Conservation (phyloP, 1,284 basidiomycete genomes). For the Sanghuangporus weigelae region DNA sequence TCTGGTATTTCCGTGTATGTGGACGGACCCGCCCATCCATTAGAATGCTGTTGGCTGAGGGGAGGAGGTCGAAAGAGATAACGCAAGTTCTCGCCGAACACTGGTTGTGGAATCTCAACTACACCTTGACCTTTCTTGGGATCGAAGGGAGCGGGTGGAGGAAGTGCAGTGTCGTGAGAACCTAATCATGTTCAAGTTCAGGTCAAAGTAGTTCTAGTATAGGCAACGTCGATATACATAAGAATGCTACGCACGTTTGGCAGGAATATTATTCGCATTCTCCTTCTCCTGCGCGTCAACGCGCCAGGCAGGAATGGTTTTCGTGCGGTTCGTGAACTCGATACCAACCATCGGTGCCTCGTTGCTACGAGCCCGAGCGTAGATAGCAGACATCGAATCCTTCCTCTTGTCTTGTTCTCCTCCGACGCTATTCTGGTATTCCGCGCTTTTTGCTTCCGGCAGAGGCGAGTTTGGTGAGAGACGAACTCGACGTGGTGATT, state of each 20-base stretch:
- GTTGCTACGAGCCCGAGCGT: conserved; percentile 14
- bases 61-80: conserved; percentile 17
- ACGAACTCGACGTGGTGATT: conserved; percentile 7
- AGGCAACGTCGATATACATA: neutral
- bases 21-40: conserved; percentile 5
- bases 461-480: neutral
- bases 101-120: neutral
- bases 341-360: conserved; percentile 17
- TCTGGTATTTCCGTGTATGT: conserved; percentile 9
- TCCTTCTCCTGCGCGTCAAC: conserved; percentile 5
- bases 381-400: conserved; percentile 9
- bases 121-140: conserved; percentile 10
- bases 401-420: neutral
- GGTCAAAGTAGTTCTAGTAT: neutral
- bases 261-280: neutral
- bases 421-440: no score
- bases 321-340: conserved; percentile 17
- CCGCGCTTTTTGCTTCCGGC: neutral
- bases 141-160: conserved; percentile 17
- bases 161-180: conserved; percentile 15
- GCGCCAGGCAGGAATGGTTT: conserved; percentile 16
- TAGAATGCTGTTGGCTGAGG: neutral
- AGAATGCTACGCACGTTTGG: conserved; percentile 9
- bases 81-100: conserved; percentile 15
- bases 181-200: neutral